Evolutionary conservation across 2,329 filamentous ascomycete species (phyloP).

Genomic region (Aureobasidium uvarum): DNA sequence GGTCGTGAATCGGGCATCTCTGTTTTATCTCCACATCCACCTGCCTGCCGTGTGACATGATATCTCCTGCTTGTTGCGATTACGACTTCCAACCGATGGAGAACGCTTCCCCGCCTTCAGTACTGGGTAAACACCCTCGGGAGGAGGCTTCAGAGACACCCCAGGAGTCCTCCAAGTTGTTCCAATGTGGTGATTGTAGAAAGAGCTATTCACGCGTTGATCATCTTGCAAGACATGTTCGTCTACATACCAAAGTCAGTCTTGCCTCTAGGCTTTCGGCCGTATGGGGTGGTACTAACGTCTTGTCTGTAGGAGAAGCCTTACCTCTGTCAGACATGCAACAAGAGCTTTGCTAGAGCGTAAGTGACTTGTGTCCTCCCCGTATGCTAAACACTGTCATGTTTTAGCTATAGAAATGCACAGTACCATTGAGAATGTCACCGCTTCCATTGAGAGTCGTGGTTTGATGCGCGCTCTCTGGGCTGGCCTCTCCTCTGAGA

Average conservation of each 20-base stretch:
- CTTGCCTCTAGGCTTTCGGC: background rate
- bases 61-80: slow-evolving; percentile 20
- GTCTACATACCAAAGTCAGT: slow-evolving; percentile 43
- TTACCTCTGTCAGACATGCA: slow-evolving; percentile 47
- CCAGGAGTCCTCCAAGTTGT: slow-evolving; percentile 35
- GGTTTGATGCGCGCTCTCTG: background rate
- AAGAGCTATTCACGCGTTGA: slow-evolving; percentile 54
- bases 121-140: slow-evolving; percentile 27
- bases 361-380: slow-evolving; percentile 30
- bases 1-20: slow-evolving; percentile 12
- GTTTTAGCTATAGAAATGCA: background rate
- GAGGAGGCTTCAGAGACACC: slow-evolving; percentile 19
- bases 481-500: background rate
- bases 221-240: slow-evolving; percentile 53
- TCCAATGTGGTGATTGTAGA: slow-evolving; percentile 54
- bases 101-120: slow-evolving; percentile 25
- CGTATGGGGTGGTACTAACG: background rate
- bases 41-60: slow-evolving; percentile 23
- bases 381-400: slow-evolving; percentile 41
- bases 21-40: slow-evolving; percentile 27
- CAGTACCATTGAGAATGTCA: background rate
- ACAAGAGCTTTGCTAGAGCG: slow-evolving; percentile 50
- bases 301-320: slow-evolving; percentile 44
- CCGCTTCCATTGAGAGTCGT: background rate
- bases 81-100: slow-evolving; percentile 12